Percentiles rank a stretch among this genome's conserved stretches.
These are phyloP conservation scores for sorghum (Sorghum bicolor) DNA, from an alignment of 176 grass and related monocot genomes.

Conservation along the genomic window DNA sequence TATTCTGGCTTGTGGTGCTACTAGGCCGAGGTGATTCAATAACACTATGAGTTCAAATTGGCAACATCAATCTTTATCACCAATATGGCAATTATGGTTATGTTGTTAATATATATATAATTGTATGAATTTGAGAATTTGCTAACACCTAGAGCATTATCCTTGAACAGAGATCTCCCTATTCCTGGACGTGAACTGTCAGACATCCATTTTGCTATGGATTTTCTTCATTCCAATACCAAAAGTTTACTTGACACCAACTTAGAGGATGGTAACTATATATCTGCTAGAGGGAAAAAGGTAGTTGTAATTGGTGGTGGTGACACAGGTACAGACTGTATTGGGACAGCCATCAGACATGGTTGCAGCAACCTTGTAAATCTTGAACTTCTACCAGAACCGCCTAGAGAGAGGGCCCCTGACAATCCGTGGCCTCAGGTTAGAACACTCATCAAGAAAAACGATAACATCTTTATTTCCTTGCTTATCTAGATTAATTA, in stretches of 20 bases:
- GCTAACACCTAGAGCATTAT: constrained; percentile 24
- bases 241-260: constrained; percentile 63
- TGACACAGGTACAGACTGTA: constrained; percentile 71
- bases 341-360: constrained; percentile 60
- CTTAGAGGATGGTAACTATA: constrained; percentile 52
- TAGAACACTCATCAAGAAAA: background rate
- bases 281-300: constrained; percentile 56
- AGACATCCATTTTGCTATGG: constrained; percentile 66
- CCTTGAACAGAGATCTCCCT: constrained; percentile 44
- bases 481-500: background rate
- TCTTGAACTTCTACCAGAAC: constrained; percentile 53
- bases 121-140: constrained; percentile 9
- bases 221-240: constrained; percentile 65
- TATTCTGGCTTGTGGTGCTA: constrained; percentile 62
- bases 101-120: background rate
- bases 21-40: constrained; percentile 46
- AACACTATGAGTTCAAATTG: background rate
- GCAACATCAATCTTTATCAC: background rate
- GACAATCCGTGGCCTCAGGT: constrained; percentile 70
- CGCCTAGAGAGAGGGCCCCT: constrained; percentile 41
- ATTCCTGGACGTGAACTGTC: constrained; percentile 56
- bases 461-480: background rate
- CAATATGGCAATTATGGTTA: background rate
- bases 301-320: constrained; percentile 65
- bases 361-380: constrained; percentile 45